Evolutionary conservation across 2,329 filamentous ascomycete species (phyloP).

Genomic region (Aureobasidium pullulans): DNA sequence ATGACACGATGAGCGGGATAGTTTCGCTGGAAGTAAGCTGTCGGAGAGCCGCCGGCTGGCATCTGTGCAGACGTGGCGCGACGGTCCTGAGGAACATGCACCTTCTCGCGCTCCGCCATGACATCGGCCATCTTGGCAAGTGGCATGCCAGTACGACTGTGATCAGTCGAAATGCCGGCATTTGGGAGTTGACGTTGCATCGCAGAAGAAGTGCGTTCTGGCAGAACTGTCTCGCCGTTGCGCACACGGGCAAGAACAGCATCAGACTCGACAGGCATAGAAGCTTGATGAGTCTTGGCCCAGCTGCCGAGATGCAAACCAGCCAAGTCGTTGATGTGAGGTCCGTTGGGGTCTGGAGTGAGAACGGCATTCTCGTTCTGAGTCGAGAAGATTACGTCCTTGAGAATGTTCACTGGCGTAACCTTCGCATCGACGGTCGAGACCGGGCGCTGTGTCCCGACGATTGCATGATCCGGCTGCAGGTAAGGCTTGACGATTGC

Average conservation of each 20-base stretch:
- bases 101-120: background rate
- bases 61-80: conserved; percentile 16
- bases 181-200: conserved; percentile 15
- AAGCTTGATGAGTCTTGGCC: conserved; percentile 21
- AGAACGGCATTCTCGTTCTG: conserved; percentile 28
- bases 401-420: conserved; percentile 23
- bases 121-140: background rate
- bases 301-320: conserved; percentile 25
- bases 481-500: background rate
- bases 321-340: conserved; percentile 20
- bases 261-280: conserved; percentile 3
- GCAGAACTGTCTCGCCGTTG: conserved; percentile 16
- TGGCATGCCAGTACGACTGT: background rate
- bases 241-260: conserved; percentile 6
- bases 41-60: conserved; percentile 4
- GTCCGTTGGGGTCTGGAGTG: conserved; percentile 23
- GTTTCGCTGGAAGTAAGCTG: conserved; percentile 13
- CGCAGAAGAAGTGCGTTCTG: conserved; percentile 19
- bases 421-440: conserved; percentile 20
- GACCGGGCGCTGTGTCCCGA: background rate
- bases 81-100: conserved; percentile 6
- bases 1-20: conserved; percentile 22
- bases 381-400: conserved; percentile 26
- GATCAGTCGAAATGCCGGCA: background rate
- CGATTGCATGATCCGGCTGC: background rate